These are phyloP conservation scores for Pseudopyricularia javanii DNA, from an alignment of 2,329 filamentous ascomycete species.

Conservation along the genomic window DNA sequence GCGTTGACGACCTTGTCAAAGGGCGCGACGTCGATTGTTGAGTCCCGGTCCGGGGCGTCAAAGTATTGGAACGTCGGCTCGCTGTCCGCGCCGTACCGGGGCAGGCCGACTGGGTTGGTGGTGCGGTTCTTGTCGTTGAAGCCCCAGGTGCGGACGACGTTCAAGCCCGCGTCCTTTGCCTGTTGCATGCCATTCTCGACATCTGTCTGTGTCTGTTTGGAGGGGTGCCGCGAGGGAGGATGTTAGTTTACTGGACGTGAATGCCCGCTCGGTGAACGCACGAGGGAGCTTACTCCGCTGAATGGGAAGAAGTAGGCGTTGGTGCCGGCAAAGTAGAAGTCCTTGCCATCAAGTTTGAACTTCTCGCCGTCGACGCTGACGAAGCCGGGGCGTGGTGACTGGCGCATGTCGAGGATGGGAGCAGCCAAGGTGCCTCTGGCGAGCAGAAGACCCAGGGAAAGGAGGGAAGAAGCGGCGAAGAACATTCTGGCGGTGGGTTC, in stretches of 20 bases:
- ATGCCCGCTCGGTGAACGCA: neutral
- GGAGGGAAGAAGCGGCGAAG: neutral
- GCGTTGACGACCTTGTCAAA: slow-evolving; percentile 5
- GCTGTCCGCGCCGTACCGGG: neutral
- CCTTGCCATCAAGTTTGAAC: slow-evolving; percentile 40
- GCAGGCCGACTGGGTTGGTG: neutral
- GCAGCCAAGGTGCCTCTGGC: neutral
- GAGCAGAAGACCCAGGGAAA: slow-evolving; percentile 2
- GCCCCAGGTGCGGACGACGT: slow-evolving; percentile 6
- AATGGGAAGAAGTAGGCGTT: slow-evolving; percentile 47
- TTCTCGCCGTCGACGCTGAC: slow-evolving; percentile 34
- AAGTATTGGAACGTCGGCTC: slow-evolving; percentile 1
- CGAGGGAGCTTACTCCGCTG: slow-evolving; percentile 25
- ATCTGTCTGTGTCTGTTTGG: slow-evolving; percentile 29
- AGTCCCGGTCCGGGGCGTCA: neutral
- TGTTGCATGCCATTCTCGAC: slow-evolving; percentile 45
- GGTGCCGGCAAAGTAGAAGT: slow-evolving; percentile 43
- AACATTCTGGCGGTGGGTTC: slow-evolving; percentile 1
- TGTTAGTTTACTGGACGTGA: neutral
- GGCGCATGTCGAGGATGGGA: neutral
- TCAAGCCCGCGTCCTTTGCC: slow-evolving; percentile 36
- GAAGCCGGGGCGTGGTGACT: slow-evolving; percentile 22
- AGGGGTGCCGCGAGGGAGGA: neutral
- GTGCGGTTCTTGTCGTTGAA: slow-evolving; percentile 4
- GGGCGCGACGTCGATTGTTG: slow-evolving; percentile 2